A percentile compares a stretch with the other conserved stretches of the same genome.
phyloP scores from a whole-genome alignment of 169 alveolate genomes.

The Cyclospora cayetanensis region DNA sequence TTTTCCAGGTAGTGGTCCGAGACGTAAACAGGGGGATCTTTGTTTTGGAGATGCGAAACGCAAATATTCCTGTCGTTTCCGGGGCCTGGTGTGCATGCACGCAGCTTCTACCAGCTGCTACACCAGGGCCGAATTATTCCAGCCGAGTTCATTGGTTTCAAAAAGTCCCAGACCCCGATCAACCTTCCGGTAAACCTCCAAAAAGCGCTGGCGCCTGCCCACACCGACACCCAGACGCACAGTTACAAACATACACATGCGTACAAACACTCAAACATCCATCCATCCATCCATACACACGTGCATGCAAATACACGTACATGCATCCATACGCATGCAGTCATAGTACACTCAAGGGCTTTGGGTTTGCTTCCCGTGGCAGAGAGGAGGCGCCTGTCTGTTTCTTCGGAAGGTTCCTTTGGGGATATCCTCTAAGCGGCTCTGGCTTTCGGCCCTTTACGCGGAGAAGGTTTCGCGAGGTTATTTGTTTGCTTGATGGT shows the following conservation, averaged over 20 bases:
- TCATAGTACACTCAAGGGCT: no score
- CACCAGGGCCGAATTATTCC: conserved; percentile 98
- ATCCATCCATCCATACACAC: not conserved
- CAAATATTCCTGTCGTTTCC: not conserved
- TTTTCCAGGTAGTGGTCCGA: not conserved
- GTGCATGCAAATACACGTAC: not conserved
- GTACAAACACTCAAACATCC: not conserved
- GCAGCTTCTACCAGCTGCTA: conserved; percentile 50
- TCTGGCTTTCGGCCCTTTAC: not conserved
- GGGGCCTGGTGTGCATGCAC: not conserved
- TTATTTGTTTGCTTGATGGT: not conserved
- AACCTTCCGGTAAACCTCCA: conserved; percentile 73
- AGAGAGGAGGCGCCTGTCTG: not conserved
- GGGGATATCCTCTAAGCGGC: not conserved
- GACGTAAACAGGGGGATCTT: no score
- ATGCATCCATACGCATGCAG: not conserved
- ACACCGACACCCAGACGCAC: no score
- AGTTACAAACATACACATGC: conserved; percentile 65
- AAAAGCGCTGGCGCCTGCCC: no score
- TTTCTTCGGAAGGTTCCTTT: not conserved
- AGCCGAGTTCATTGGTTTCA: conserved; percentile 98
- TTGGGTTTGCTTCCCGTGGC: not conserved
- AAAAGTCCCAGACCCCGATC: conserved; percentile 90
- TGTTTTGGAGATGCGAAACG: no score
- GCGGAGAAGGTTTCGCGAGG: conserved; percentile 71